These are phyloP conservation scores for Fusarium tupiense DNA, from an alignment of 2,329 filamentous ascomycete genomes.

Conservation along the genomic window DNA sequence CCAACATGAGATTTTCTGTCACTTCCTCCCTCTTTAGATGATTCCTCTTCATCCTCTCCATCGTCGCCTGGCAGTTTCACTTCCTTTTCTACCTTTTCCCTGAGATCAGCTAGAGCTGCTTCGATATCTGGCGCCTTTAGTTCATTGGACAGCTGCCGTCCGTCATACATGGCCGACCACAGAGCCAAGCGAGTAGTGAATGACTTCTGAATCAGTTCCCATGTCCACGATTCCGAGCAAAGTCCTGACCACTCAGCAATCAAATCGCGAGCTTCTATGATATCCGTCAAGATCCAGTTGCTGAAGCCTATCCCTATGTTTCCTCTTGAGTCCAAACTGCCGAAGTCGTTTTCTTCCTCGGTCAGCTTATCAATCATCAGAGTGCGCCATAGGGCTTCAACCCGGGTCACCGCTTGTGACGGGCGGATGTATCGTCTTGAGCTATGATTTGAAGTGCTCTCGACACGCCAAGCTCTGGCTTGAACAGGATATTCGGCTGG, in stretches of 20 bases:
- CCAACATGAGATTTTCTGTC: neutral
- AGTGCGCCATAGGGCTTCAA: neutral
- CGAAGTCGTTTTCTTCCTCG: neutral
- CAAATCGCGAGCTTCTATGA: neutral
- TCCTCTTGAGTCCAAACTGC: neutral
- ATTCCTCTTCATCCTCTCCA: neutral
- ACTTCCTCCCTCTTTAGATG: neutral
- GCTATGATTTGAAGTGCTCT: neutral
- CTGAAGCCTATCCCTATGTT: neutral
- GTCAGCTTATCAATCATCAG: neutral
- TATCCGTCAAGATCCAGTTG: neutral
- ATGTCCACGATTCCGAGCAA: neutral
- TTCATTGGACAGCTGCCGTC: neutral
- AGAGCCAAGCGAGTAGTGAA: neutral
- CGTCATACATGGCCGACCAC: neutral
- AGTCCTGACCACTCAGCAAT: neutral
- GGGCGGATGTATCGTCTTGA: neutral
- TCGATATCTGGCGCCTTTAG: neutral
- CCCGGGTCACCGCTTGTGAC: neutral
- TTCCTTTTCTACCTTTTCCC: neutral
- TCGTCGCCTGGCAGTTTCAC: rapidly evolving
- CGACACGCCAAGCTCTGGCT: neutral
- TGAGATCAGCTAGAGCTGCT: neutral
- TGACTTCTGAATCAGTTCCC: neutral
- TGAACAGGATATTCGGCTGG: neutral